These are phyloP conservation scores for Botrytis elliptica DNA, from an alignment of 2,329 filamentous ascomycete genomes.

Conservation along the genomic window DNA sequence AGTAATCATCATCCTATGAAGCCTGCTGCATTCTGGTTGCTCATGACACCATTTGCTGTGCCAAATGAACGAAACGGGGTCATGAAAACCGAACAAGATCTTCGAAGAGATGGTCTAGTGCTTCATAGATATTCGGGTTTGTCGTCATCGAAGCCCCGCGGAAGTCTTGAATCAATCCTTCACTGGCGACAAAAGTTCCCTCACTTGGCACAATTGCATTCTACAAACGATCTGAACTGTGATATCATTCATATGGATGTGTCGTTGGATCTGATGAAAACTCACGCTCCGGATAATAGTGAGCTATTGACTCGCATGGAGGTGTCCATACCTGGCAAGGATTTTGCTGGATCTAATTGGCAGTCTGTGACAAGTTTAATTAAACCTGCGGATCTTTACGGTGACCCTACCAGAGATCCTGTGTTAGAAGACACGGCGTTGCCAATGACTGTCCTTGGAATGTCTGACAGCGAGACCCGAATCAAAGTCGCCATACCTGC, in stretches of 20 bases:
- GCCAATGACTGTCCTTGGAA: slow-evolving; percentile 26
- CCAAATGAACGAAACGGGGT: slow-evolving; percentile 27
- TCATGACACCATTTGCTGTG: slow-evolving; percentile 30
- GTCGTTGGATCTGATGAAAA: slow-evolving; percentile 57
- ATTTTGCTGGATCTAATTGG: slow-evolving; percentile 57
- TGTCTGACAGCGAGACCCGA: slow-evolving; percentile 27
- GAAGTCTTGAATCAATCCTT: slow-evolving; percentile 51
- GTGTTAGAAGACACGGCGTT: slow-evolving; percentile 30
- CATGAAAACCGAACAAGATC: slow-evolving; percentile 29
- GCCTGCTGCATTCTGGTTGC: slow-evolving; percentile 35
- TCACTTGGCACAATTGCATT: slow-evolving; percentile 53
- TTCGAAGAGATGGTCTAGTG: slow-evolving; percentile 28
- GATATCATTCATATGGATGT: slow-evolving; percentile 63
- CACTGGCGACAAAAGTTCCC: slow-evolving; percentile 61
- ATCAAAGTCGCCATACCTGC: slow-evolving; percentile 37
- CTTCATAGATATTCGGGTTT: slow-evolving; percentile 34
- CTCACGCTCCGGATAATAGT: slow-evolving; percentile 57
- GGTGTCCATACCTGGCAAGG: slow-evolving; percentile 54
- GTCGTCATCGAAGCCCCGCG: slow-evolving; percentile 24
- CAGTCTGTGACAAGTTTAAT: slow-evolving; percentile 59
- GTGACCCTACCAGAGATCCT: slow-evolving; percentile 40
- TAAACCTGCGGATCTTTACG: slow-evolving; percentile 50
- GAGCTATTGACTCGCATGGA: slow-evolving; percentile 60
- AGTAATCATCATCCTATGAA: slow-evolving; percentile 26
- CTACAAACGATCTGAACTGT: slow-evolving; percentile 52